Conservation (phyloP, 2,329 filamentous ascomycete species). For the Lachnellula subtilissima region DNA sequence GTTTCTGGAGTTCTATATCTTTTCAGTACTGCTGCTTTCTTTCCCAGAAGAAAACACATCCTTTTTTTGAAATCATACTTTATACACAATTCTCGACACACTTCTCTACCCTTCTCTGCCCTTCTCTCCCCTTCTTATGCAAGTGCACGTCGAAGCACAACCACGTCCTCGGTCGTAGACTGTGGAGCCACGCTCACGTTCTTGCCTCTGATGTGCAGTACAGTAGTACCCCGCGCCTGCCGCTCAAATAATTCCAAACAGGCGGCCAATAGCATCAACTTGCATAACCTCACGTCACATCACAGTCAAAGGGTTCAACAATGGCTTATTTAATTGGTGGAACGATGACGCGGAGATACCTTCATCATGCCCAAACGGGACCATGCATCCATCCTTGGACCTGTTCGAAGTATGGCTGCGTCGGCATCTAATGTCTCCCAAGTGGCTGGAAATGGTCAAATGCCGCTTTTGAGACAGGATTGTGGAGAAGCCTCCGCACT, state of each 20-base stretch:
- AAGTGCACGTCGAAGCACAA: too few relatives aligned
- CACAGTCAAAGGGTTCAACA: not conserved
- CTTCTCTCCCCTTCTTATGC: too few relatives aligned
- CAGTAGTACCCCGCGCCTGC: not conserved
- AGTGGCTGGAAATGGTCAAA: not conserved
- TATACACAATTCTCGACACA: too few relatives aligned
- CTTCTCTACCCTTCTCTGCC: too few relatives aligned
- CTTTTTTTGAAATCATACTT: too few relatives aligned
- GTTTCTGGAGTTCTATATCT: too few relatives aligned
- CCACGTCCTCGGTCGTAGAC: too few relatives aligned
- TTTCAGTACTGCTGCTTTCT: too few relatives aligned
- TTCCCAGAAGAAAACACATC: too few relatives aligned
- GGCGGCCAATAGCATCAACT: not conserved
- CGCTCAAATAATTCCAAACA: constrained; percentile 1
- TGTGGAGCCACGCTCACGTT: constrained; percentile 6
- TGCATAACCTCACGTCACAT: constrained; percentile 12
- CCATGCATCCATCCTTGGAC: not conserved
- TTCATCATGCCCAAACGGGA: constrained; percentile 6
- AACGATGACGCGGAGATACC: not conserved
- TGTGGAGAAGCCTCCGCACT: not conserved
- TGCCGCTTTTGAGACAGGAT: not conserved
- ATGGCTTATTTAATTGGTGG: constrained; percentile 2
- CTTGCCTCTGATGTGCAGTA: not conserved
- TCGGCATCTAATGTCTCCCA: not conserved
- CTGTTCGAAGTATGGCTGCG: not conserved